These are phyloP conservation scores for Dalbergia oliveri DNA, from an alignment of 306 rosid genomes.

Conservation along the genomic window DNA sequence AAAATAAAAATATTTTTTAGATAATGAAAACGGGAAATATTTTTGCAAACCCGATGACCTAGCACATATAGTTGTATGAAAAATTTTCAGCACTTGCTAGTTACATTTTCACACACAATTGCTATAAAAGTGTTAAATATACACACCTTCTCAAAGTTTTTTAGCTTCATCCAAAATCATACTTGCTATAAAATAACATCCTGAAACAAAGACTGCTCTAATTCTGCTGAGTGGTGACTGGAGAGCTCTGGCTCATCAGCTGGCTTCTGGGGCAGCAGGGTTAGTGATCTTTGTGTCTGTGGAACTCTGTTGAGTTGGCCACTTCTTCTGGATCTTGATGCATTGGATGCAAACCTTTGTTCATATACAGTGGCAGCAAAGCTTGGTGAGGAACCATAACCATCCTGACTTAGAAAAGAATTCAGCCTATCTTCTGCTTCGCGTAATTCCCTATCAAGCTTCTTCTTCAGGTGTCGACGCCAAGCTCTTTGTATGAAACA, in stretches of 20 bases:
- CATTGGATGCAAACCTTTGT: conserved; percentile 50
- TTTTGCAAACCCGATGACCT: too few relatives aligned
- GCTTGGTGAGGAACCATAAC: conserved; percentile 42
- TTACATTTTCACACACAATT: not conserved
- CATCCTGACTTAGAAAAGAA: conserved; percentile 39
- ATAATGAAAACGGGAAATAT: too few relatives aligned
- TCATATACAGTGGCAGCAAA: conserved; percentile 47
- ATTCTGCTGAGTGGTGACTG: conserved; percentile 47
- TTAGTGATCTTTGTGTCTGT: conserved; percentile 31
- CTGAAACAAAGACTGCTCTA: not conserved
- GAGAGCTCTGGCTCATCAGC: conserved; percentile 56
- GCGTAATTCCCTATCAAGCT: conserved; percentile 51
- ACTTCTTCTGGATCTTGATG: conserved; percentile 32
- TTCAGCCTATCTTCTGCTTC: conserved; percentile 54
- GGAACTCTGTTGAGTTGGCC: conserved; percentile 34
- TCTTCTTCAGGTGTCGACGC: conserved; percentile 62
- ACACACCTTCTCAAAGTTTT: not conserved
- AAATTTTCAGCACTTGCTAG: not conserved
- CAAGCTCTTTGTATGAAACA: conserved; percentile 80
- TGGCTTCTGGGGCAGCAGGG: conserved; percentile 61
- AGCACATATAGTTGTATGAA: not conserved
- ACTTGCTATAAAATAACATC: not conserved
- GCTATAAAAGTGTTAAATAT: not conserved
- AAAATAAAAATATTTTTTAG: too few relatives aligned
- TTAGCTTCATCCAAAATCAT: not conserved